phyloP scores from a whole-genome alignment of 495 filamentous ascomycete species.

The Pseudoneurospora amorphoporcata region DNA sequence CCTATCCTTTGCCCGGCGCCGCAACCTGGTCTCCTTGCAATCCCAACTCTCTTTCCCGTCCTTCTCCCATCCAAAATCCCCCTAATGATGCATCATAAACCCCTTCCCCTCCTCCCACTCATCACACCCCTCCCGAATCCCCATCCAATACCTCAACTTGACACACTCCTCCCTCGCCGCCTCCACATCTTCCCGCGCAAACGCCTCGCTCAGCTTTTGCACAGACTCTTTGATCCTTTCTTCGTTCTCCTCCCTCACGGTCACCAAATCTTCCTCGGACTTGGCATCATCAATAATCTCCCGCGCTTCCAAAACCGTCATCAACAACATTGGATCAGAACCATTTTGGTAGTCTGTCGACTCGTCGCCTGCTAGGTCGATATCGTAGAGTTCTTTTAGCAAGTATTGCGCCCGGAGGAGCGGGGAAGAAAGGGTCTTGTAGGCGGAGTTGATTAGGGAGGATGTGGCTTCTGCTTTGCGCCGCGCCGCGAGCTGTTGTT shows the following conservation, averaged over 20 bases:
- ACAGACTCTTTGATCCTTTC: conserved; percentile 52
- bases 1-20: background rate
- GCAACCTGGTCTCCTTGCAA: background rate
- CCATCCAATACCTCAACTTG: conserved; percentile 81
- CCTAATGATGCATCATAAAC: conserved; percentile 53
- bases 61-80: background rate
- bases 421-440: conserved; percentile 68
- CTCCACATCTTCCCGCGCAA: conserved; percentile 55
- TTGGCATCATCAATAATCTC: conserved; percentile 74
- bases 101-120: conserved; percentile 73
- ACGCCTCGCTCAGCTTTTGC: conserved; percentile 46
- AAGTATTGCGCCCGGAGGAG: conserved; percentile 78
- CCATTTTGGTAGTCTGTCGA: conserved; percentile 51
- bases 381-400: conserved; percentile 51
- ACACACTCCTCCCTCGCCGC: conserved; percentile 60
- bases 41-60: background rate
- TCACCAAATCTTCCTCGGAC: conserved; percentile 51
- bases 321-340: conserved; percentile 62
- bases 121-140: conserved; percentile 68
- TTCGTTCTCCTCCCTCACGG: conserved; percentile 56
- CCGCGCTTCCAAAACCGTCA: conserved; percentile 78
- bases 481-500: conserved; percentile 14
- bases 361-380: conserved; percentile 73
- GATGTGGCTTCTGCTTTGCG: conserved; percentile 57
- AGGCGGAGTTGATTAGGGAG: conserved; percentile 77